phyloP scores from a whole-genome alignment of 768 basidiomycete species.

The Suillus occidentalis region DNA sequence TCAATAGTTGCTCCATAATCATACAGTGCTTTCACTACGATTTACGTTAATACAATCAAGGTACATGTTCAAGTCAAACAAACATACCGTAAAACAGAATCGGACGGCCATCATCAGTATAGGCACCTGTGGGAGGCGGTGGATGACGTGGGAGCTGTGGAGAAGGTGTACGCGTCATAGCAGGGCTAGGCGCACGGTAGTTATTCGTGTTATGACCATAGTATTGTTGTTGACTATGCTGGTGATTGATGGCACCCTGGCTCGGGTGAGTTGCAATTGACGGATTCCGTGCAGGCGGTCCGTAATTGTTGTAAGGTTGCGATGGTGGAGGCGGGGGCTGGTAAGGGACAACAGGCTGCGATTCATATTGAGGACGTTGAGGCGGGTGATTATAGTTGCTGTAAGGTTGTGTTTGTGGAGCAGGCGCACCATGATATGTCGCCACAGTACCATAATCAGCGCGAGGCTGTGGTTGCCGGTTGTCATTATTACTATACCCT shows the following conservation, averaged over 20 bases:
- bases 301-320: constrained; percentile 12
- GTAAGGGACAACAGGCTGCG: constrained; percentile 20
- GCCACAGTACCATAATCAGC: constrained; percentile 20
- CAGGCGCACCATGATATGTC: constrained; percentile 12
- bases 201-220: constrained; percentile 15
- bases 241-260: constrained; percentile 24
- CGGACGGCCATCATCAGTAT: constrained; percentile 77
- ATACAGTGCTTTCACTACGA: constrained; percentile 82
- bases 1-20: constrained; percentile 83
- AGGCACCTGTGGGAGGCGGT: constrained; percentile 66
- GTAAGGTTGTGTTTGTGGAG: constrained; percentile 13
- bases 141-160: constrained; percentile 43
- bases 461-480: constrained; percentile 35
- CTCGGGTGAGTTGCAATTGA: constrained; percentile 9
- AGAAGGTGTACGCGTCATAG: constrained; percentile 47
- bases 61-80: constrained; percentile 8
- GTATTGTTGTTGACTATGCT: constrained; percentile 33
- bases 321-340: constrained; percentile 16
- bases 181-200: constrained; percentile 47
- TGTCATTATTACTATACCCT: constrained; percentile 20
- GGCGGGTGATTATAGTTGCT: constrained; percentile 15
- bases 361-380: constrained; percentile 22
- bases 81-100: constrained; percentile 87
- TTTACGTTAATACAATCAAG: constrained; percentile 2
- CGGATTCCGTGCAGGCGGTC: constrained; percentile 7